A percentile compares a stretch with the other conserved stretches of the same genome.
phyloP scores from a whole-genome alignment of 371 early-diverging fungal genomes.

The Mucor ambiguus region DNA sequence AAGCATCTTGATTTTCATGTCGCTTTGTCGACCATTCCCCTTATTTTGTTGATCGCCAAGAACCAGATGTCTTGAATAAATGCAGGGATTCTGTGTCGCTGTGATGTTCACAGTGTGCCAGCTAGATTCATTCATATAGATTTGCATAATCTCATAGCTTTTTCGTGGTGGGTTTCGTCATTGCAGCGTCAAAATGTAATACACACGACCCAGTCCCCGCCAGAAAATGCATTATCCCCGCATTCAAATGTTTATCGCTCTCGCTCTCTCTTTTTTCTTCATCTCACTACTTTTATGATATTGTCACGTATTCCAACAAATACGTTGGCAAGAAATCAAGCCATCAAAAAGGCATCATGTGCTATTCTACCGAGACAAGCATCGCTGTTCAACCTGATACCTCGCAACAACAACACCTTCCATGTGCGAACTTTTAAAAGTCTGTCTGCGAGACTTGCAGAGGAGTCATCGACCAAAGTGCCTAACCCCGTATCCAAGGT shows the following conservation, averaged over 20 bases:
- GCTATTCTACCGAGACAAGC: constrained; percentile 6
- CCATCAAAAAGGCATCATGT: constrained; percentile 3
- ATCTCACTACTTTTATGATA: neutral
- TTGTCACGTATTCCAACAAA: constrained; percentile 7
- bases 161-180: neutral
- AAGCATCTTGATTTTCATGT: neutral
- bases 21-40: neutral
- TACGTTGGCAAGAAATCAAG: neutral
- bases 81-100: constrained; percentile 9
- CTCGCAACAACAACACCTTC: neutral
- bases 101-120: neutral
- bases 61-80: neutral
- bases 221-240: neutral
- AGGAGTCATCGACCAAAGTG: constrained; percentile 4
- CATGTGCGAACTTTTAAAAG: constrained; percentile 5
- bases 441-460: neutral
- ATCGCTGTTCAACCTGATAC: neutral
- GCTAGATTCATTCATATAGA: neutral
- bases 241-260: neutral
- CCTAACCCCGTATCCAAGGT: constrained; percentile 9
- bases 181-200: neutral
- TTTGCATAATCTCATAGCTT: constrained; percentile 2
- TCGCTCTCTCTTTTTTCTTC: neutral
- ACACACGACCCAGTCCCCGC: constrained; percentile 4
- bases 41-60: constrained; percentile 15